Base-by-base conservation (phyloP, 192 early-diverging fungal species). In the Backusella tarrabulga region DNA sequence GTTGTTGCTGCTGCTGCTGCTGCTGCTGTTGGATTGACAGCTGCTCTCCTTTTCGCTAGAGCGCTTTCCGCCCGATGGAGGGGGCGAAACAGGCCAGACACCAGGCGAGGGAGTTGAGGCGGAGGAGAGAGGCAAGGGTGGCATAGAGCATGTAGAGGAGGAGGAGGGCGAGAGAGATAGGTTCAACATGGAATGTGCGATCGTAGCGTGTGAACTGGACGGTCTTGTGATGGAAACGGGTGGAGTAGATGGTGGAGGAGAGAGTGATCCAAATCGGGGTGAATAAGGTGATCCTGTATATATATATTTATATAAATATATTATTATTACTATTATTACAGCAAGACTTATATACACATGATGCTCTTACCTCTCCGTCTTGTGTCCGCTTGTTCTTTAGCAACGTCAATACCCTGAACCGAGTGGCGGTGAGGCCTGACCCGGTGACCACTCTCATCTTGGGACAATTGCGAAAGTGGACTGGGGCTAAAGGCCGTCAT, bases 401-500 rank as follows among this genome's bases (percentile, higher is more conserved):
- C 77, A n/a, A 78, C 80, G 15, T 50, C 66, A 9, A 82, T 82
- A 17, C 80, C 80, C 44, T 82, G 80, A 8, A 82, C 80, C 1
- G 80, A 82, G 68, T 82, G 80, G 36, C 80, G 76, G 52, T 82
- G 80, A 6, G 46, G 80, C 12, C 80, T 63, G 34, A 75, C 54
- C 19, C 38, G 29, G 36, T 63, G 68, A 36, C 40, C 32, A 21
- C 15, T 35, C 32, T 34, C 73, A 19, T 32, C 29, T 56, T 71
- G 35, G 0, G 67, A 38, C 8, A 69, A 74, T 50, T 77, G 72
- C 26, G 76, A 74, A 29, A 81, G 71, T 29, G 76, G 76, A 21
- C 73, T 76, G 1, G 80, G 80, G 5, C 73, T 78, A 67, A 82
- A 78, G 1, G 82, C 82, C 23, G 77, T 76, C 78, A 83, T 79